Percentiles rank a stretch among this genome's conserved stretches.
phyloP scores from a whole-genome alignment of 1,284 basidiomycete genomes.

The Peniophora sp. region DNA sequence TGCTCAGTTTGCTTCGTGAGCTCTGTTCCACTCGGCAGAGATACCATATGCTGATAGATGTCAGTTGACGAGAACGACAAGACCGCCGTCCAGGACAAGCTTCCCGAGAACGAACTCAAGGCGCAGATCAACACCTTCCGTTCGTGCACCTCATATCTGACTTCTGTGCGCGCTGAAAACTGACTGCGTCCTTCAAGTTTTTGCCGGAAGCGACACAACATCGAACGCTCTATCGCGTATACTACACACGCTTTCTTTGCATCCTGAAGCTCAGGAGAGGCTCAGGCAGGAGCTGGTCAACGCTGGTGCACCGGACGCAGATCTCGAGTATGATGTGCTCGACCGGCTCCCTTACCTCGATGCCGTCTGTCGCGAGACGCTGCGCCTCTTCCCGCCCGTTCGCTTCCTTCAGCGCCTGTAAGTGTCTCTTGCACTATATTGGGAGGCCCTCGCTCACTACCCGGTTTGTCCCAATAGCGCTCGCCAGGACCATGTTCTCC shows the following conservation, averaged over 20 bases:
- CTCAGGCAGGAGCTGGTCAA: constrained; percentile 18
- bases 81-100: constrained; percentile 14
- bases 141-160: not conserved
- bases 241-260: constrained; percentile 15
- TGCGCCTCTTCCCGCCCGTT: constrained; percentile 13
- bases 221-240: constrained; percentile 19
- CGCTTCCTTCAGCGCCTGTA: constrained; percentile 7
- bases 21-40: constrained; percentile 14
- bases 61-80: constrained; percentile 18
- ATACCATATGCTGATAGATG: not conserved
- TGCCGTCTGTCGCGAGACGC: constrained; percentile 24
- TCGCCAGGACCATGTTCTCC: constrained; percentile 12
- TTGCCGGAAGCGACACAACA: constrained; percentile 21
- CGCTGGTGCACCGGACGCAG: constrained; percentile 12
- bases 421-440: not conserved
- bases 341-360: constrained; percentile 23
- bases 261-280: constrained; percentile 16
- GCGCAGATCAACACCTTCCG: constrained; percentile 13
- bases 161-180: not conserved
- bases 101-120: constrained; percentile 17
- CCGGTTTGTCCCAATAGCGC: constrained; percentile 1
- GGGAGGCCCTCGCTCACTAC: constrained; percentile 2
- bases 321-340: constrained; percentile 20
- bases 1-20: constrained; percentile 22
- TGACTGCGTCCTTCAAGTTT: too few relatives aligned